Percentiles rank a stretch among this genome's conserved stretches.
phyloP scores from a whole-genome alignment of 2,329 filamentous ascomycete species.

The Echinosphaeria canescens region DNA sequence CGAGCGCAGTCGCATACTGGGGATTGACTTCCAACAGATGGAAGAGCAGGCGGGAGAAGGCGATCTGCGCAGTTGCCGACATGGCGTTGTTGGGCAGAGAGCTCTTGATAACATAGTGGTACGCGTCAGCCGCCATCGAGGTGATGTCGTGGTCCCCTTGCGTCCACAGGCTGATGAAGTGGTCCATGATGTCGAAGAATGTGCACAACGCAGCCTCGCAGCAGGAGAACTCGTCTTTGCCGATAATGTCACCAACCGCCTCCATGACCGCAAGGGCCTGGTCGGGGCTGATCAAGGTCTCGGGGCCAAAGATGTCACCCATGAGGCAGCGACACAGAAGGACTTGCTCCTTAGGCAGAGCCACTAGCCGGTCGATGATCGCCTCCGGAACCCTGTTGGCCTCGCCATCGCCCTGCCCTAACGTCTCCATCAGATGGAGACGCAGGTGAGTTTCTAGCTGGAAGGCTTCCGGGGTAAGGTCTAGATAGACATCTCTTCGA shows the following conservation, averaged over 20 bases:
- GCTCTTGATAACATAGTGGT: conserved; percentile 51
- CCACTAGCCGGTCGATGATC: conserved; percentile 26
- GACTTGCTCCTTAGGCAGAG: conserved; percentile 27
- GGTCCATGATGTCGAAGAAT: conserved; percentile 45
- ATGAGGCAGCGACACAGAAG: conserved; percentile 26
- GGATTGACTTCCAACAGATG: conserved; percentile 44
- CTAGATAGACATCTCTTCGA: conserved; percentile 19
- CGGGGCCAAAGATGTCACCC: conserved; percentile 27
- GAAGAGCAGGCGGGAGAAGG: conserved; percentile 47
- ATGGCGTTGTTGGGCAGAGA: conserved; percentile 46
- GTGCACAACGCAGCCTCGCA: conserved; percentile 53
- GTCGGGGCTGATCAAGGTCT: conserved; percentile 24
- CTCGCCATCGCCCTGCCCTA: conserved; percentile 19
- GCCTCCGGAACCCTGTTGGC: conserved; percentile 24
- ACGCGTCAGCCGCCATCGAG: conserved; percentile 52
- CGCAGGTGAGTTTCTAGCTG: conserved; percentile 22
- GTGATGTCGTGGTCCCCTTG: conserved; percentile 34
- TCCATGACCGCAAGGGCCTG: conserved; percentile 24
- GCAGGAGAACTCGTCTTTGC: conserved; percentile 38
- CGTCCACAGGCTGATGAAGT: conserved; percentile 41
- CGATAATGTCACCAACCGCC: conserved; percentile 26
- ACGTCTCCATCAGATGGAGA: conserved; percentile 18
- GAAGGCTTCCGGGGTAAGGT: conserved; percentile 20
- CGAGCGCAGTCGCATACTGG: conserved; percentile 38
- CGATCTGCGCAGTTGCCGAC: conserved; percentile 45